A percentile compares a stretch with the other conserved stretches of the same genome.
phyloP scores from a whole-genome alignment of 768 basidiomycete species.

The Tulasnella calospora region DNA sequence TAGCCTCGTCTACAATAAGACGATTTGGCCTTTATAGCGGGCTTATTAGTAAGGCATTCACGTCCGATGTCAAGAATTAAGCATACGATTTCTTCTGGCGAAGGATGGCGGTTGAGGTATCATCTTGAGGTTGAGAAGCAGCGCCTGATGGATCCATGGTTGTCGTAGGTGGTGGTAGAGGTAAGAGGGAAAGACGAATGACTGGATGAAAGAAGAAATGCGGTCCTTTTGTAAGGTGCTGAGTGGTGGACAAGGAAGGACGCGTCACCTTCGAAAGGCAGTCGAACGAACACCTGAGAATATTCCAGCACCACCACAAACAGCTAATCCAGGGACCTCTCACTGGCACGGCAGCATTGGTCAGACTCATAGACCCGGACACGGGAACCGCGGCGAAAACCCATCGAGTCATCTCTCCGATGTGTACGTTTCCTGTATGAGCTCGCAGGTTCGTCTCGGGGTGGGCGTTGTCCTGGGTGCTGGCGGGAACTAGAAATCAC shows the following conservation, averaged over 20 bases:
- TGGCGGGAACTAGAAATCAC: too few species aligned
- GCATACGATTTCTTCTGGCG: constrained; percentile 95
- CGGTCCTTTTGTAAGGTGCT: background rate
- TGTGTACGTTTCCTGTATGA: too few species aligned
- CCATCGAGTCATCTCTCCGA: too few species aligned
- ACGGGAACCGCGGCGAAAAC: background rate
- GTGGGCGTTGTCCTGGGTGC: too few species aligned
- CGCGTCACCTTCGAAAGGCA: constrained; percentile 1
- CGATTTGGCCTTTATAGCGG: constrained; percentile 74
- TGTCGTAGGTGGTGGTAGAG: constrained; percentile 6
- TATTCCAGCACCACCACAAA: constrained; percentile 12
- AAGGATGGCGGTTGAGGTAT: constrained; percentile 90
- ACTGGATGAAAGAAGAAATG: background rate
- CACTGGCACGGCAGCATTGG: background rate
- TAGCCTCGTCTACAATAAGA: constrained; percentile 92
- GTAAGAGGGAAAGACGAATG: background rate
- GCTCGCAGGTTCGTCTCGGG: too few species aligned
- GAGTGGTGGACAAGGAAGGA: constrained; percentile 10
- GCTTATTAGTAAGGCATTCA: constrained; percentile 28
- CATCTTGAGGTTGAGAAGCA: constrained; percentile 77
- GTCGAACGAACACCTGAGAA: constrained; percentile 16
- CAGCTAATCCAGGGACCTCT: background rate
- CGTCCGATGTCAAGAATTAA: background rate
- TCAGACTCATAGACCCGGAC: background rate
- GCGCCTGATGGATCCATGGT: constrained; percentile 70